Percentiles rank a stretch among this genome's conserved stretches.
Conservation (phyloP, 306 rosid species). For the Corylus americana region DNA sequence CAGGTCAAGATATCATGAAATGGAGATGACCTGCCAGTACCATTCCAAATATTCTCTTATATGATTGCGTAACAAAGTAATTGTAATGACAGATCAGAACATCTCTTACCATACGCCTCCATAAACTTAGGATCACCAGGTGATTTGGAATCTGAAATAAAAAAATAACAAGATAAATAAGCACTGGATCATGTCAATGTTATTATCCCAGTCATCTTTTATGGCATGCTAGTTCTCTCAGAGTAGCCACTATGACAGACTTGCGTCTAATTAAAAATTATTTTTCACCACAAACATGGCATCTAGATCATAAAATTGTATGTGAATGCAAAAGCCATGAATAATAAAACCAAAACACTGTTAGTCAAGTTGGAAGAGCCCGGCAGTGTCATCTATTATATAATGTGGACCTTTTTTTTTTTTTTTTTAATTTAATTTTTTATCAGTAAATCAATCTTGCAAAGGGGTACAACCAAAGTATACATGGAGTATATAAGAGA, state of each 20-base stretch:
- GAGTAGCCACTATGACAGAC: not conserved
- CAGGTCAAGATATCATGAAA: not conserved
- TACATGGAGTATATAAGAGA: too few relatives aligned
- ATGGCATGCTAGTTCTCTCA: conserved; percentile 4
- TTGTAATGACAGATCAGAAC: conserved; percentile 20
- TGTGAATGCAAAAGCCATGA: conserved; percentile 10
- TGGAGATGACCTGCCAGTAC: conserved; percentile 4
- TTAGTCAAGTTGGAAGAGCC: conserved; percentile 6
- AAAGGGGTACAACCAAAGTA: too few relatives aligned
- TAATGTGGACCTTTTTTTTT: not conserved
- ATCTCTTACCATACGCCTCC: conserved; percentile 82
- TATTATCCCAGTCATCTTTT: conserved; percentile 14
- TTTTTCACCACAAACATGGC: not conserved
- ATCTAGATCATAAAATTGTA: not conserved
- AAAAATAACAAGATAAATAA: conserved; percentile 25
- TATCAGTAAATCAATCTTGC: too few relatives aligned
- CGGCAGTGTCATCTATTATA: not conserved
- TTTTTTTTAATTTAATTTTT: too few relatives aligned
- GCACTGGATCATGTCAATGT: conserved; percentile 17
- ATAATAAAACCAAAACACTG: conserved; percentile 14
- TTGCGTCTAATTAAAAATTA: not conserved
- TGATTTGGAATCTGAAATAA: conserved; percentile 78
- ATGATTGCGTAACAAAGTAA: not conserved
- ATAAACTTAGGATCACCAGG: conserved; percentile 72
- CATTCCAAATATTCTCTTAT: not conserved